These are phyloP conservation scores for Eimeria zaria DNA, from an alignment of 169 alveolate genomes.

Conservation along the genomic window DNA sequence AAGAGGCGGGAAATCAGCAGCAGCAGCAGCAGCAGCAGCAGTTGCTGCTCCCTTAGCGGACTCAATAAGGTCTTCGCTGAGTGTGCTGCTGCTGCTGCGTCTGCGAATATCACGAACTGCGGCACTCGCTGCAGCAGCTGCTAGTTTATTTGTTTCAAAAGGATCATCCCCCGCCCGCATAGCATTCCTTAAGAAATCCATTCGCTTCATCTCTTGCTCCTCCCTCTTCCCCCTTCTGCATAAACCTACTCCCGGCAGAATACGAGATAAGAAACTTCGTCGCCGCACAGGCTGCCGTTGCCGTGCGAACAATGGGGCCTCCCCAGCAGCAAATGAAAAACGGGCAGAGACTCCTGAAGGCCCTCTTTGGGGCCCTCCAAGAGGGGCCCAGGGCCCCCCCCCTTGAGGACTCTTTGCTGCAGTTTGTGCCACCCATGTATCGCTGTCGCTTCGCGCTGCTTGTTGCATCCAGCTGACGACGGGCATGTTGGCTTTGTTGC, in stretches of 20 bases:
- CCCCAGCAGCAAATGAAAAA: conserved; percentile 14
- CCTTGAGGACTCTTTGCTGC: neutral
- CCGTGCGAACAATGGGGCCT: neutral
- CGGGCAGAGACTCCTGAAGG: neutral
- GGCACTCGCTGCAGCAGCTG: conserved; percentile 69
- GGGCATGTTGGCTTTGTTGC: neutral
- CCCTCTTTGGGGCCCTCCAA: neutral
- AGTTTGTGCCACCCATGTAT: neutral
- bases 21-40: conserved; percentile 62
- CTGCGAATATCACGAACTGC: conserved; percentile 61
- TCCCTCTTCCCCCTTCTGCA: conserved; percentile 39
- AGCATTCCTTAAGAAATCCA: conserved; percentile 40
- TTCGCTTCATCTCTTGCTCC: conserved; percentile 9
- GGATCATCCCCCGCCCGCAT: conserved; percentile 72
- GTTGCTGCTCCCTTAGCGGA: conserved; percentile 72
- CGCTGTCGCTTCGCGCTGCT: conserved; percentile 65
- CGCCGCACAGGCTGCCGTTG: neutral
- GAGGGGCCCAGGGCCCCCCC: conserved; percentile 17
- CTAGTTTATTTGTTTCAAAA: conserved; percentile 46
- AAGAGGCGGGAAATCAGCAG: conserved; percentile 54
- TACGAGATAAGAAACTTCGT: conserved; percentile 2
- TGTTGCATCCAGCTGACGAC: conserved; percentile 31
- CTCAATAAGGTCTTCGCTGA: conserved; percentile 43
- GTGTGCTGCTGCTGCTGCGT: conserved; percentile 75
- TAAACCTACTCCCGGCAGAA: conserved; percentile 21